Base-by-base conservation (phyloP, 1,284 basidiomycete species). In the Trichosporon ovoides region DNA sequence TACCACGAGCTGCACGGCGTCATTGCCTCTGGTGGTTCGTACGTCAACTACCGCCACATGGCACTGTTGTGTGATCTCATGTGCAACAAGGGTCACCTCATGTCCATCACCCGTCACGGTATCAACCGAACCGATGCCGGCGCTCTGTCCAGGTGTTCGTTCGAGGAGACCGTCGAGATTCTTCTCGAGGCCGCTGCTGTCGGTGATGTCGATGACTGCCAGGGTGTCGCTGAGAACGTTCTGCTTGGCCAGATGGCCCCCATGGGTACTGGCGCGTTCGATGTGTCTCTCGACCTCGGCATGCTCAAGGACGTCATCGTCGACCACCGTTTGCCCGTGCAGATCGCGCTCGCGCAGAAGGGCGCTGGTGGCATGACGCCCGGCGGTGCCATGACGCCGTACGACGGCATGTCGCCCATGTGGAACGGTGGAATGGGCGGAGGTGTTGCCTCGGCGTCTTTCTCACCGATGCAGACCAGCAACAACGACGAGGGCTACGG, bases 271-370 rank as follows among this genome's bases (percentile, higher is more conserved):
- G 92, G 92, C 13, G 85, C 92, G 7, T 98, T 98, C 73, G 95
- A 98, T 56, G 89, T 98, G 53, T 88, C 92, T 1, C 83, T 99
- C 52, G 96, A 98, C 78, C 89, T 98, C 67, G 90, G 95, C 67
- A 96, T 98, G 92, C 83, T 99, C 69, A 96, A 98, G 82, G 95
- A 98, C 65, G 95, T 97, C 52, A 94, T 98, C 58, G 90, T 98
- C 57, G 96, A 99, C 76, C 91, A 95, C 71, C 88, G 92, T 46
- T 80, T 97, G 59, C 94, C 94, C 0, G 77, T 80, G n/a, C 88
- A 91, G 70, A 86, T 85, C 49, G 87, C 91, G 86, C 80, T 91
- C 62, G 85, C 85, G 16, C 85, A 85, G 24, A 87, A 87, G 65
- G 83, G 85, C 11, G 88, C 89, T 56, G 91, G 90, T 14, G 90